These are phyloP conservation scores for Phytopythium aichiense DNA, from an alignment of 352 stramenopile species.

Conservation along the genomic window DNA sequence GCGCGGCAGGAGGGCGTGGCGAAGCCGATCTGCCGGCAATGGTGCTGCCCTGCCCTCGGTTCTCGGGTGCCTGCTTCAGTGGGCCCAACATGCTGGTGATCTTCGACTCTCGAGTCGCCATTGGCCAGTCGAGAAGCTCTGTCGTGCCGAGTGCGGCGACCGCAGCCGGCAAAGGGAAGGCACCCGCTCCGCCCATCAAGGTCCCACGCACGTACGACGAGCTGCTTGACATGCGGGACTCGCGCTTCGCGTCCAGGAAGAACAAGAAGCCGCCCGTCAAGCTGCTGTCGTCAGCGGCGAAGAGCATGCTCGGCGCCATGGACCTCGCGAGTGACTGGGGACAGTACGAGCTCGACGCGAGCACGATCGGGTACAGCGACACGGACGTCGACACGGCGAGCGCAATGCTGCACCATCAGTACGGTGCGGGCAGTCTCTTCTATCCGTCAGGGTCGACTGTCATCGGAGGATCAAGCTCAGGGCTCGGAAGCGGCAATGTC, in stretches of 20 bases:
- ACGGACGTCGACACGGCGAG: constrained; percentile 15
- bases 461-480: neutral
- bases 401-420: constrained; percentile 8
- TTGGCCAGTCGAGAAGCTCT: constrained; percentile 58
- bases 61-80: constrained; percentile 79
- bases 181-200: constrained; percentile 30
- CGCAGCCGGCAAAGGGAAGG: constrained; percentile 52
- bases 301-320: constrained; percentile 50
- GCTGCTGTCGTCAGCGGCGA: constrained; percentile 27
- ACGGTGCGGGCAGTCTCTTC: constrained; percentile 27
- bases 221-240: constrained; percentile 66
- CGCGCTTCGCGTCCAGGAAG: constrained; percentile 75
- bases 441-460: constrained; percentile 24
- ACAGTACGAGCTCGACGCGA: constrained; percentile 18
- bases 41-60: constrained; percentile 64
- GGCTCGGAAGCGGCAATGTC: neutral
- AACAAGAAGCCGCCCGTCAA: constrained; percentile 68
- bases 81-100: constrained; percentile 81
- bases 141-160: constrained; percentile 35
- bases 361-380: constrained; percentile 24
- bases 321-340: constrained; percentile 52
- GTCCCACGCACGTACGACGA: constrained; percentile 75
- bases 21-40: constrained; percentile 14
- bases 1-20: neutral
- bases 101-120: constrained; percentile 80